Evolutionary conservation across 2,329 filamentous ascomycete genomes (phyloP), one percentile per base, ranked within the genome.

Genomic region (Immersiporthe knoxdaviesiana): DNA sequence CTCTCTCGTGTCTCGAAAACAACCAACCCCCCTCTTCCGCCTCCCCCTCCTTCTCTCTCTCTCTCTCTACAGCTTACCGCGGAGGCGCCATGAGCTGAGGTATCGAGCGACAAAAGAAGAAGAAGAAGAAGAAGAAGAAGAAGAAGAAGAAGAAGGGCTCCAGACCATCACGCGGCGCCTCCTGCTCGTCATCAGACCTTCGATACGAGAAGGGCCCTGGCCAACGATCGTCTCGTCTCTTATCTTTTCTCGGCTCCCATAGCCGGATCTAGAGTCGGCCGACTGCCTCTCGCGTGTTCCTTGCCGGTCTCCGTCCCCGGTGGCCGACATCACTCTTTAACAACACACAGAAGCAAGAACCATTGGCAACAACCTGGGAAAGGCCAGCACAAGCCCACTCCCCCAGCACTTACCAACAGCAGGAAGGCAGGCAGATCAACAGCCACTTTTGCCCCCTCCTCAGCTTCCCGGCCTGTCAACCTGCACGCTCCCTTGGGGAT

Each of bases 171-270:
- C 50, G 47, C 62, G 56, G 37, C 18, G 21, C 41, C n/a, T 18
- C 21, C 8, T 35, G 18, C 41, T 63, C 30, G 44, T 63, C 62
- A 63, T 44, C 62, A 52, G 62, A 47, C 44, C 21, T 18, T 18
- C 47, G 35, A 30, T 7, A 56, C 44, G 10, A 39, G 54, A 54
- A n/a, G 8, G 30, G 12, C 47, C 56, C 41, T 60, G 64, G 69
- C 69, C 69, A 70, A 68, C 69, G 61, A 63, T 41, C 56, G 66
- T 41, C 69, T 66, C 56, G 69, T 41, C 62, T 62, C 69, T 70
- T 70, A 70, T 70, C 69, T 70, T 35, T 54, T 41, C 44, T 67
- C 66, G 69, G 69, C 24, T 60, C 58, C 63, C 39, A 24, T 58
- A 44, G 66, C 66, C 69, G 63, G 56, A 63, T 62, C 58, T 60